Evolutionary conservation across 495 filamentous ascomycete genomes (phyloP).

Genomic region (Aspergillus bridgeri): DNA sequence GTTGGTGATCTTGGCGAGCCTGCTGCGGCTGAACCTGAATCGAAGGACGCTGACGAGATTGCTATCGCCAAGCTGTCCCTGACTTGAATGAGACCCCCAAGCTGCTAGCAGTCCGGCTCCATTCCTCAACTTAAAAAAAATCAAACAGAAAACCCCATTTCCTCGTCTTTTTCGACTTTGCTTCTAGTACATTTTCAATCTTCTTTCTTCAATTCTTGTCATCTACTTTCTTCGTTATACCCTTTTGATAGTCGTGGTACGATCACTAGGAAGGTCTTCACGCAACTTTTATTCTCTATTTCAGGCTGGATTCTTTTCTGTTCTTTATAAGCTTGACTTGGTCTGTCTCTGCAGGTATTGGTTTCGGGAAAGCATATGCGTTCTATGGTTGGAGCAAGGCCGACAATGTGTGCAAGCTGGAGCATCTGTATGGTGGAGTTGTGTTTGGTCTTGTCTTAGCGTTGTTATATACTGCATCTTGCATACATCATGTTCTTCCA

Average conservation of each 20-base stretch:
- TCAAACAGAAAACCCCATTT: not conserved
- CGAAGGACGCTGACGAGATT: slow-evolving; percentile 23
- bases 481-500: not conserved
- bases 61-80: slow-evolving; percentile 30
- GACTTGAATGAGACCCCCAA: slow-evolving; percentile 15
- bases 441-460: slow-evolving; percentile 13
- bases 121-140: not conserved
- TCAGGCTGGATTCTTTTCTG: slow-evolving; percentile 9
- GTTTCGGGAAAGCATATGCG: slow-evolving; percentile 9
- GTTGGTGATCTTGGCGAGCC: not conserved
- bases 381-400: slow-evolving; percentile 7
- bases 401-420: slow-evolving; percentile 12
- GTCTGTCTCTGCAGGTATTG: slow-evolving; percentile 4
- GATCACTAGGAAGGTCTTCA: slow-evolving; percentile 5
- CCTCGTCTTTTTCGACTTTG: not conserved
- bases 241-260: slow-evolving; percentile 16
- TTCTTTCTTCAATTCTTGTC: slow-evolving; percentile 17
- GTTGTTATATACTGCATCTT: slow-evolving; percentile 15
- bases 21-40: slow-evolving; percentile 7
- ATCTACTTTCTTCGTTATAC: slow-evolving; percentile 19
- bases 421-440: slow-evolving; percentile 23
- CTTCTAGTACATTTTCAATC: no score
- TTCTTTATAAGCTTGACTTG: slow-evolving; percentile 6
- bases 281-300: slow-evolving; percentile 4
- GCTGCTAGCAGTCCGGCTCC: not conserved